phyloP scores from a whole-genome alignment of 257 asterid genomes.

The Solanum chiquidenum region DNA sequence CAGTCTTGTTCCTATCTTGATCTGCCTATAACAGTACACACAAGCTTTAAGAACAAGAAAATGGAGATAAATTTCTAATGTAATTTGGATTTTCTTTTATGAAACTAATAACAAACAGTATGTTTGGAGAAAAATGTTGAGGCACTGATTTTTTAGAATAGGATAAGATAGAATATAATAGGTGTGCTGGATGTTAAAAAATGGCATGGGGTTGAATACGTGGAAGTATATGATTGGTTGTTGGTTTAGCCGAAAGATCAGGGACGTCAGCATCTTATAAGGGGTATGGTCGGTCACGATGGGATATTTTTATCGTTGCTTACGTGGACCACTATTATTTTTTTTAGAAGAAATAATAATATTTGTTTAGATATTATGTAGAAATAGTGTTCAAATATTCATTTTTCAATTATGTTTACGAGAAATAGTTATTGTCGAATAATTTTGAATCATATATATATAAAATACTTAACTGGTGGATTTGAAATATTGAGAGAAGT shows the following conservation, averaged over 20 bases:
- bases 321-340: constrained; percentile 16
- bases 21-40: not conserved
- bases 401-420: no score
- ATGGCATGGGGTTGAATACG: constrained; percentile 33
- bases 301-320: constrained; percentile 9
- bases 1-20: not conserved
- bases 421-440: no score
- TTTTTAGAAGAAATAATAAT: not conserved
- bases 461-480: no score
- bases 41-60: not conserved
- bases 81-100: not conserved
- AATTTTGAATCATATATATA: no score
- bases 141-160: not conserved
- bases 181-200: constrained; percentile 55
- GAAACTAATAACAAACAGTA: not conserved
- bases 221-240: constrained; percentile 28
- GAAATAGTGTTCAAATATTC: no score
- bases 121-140: not conserved
- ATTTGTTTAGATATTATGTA: not conserved
- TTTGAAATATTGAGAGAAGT: no score
- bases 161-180: constrained; percentile 16
- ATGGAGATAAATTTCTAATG: not conserved
- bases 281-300: constrained; percentile 31
- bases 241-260: constrained; percentile 25
- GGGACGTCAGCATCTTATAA: constrained; percentile 23